These are phyloP conservation scores for Trifolium subterraneum DNA, from an alignment of 306 rosid genomes.

Conservation along the genomic window DNA sequence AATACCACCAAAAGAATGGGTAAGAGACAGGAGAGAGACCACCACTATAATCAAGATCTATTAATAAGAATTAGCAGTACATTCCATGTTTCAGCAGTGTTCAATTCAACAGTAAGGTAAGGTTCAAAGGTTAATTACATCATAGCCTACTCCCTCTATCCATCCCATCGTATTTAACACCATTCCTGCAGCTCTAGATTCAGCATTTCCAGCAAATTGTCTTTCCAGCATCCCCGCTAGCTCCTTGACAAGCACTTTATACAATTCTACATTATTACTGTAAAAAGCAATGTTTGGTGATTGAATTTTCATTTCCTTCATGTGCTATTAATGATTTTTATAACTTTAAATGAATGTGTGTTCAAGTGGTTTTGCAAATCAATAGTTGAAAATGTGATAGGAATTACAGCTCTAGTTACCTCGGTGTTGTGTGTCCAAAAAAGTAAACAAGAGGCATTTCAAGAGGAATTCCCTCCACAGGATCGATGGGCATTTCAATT, in stretches of 20 bases:
- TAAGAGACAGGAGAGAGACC: conserved; percentile 18
- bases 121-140: conserved; percentile 55
- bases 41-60: conserved; percentile 17
- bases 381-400: conserved; percentile 15
- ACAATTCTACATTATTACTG: conserved; percentile 87
- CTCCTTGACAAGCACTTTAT: conserved; percentile 90
- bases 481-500: conserved; percentile 95
- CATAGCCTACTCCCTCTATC: conserved; percentile 97
- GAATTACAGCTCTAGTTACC: conserved; percentile 50
- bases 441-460: conserved; percentile 95
- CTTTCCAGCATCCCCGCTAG: conserved; percentile 83
- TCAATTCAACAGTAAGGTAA: conserved; percentile 23
- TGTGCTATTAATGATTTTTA: conserved; percentile 18
- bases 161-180: conserved; percentile 99
- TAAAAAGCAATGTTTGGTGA: conserved; percentile 33
- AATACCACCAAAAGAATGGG: conserved; percentile 9
- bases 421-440: conserved; percentile 84
- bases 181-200: conserved; percentile 95
- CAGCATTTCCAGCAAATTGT: conserved; percentile 81
- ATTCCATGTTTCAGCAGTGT: conserved; percentile 3
- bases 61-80: conserved; percentile 33
- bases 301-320: conserved; percentile 33
- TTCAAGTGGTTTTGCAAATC: background rate
- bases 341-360: conserved; percentile 23
- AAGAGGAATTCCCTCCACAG: conserved; percentile 93